phyloP scores from a whole-genome alignment of 257 asterid species.

The Asclepias syriaca region DNA sequence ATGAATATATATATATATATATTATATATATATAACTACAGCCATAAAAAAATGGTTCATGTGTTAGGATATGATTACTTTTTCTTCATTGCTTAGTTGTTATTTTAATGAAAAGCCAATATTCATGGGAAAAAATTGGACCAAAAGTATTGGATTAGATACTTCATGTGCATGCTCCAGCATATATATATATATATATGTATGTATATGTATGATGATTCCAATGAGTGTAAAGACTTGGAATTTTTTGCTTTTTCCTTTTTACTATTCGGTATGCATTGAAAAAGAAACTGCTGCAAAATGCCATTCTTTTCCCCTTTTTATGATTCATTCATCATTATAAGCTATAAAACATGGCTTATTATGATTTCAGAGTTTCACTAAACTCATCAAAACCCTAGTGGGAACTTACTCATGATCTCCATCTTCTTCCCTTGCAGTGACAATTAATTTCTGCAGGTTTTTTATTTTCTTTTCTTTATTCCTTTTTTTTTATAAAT shows the following conservation, averaged over 20 bases:
- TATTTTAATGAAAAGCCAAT: constrained; percentile 24
- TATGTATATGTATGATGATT: neutral
- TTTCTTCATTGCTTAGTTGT: constrained; percentile 14
- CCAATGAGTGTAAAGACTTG: constrained; percentile 1
- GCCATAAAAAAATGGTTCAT: neutral
- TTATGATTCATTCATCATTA: constrained; percentile 16
- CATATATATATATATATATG: neutral
- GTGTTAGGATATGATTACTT: constrained; percentile 19
- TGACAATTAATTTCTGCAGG: too few relatives aligned
- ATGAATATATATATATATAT: too few relatives aligned
- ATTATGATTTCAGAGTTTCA: neutral
- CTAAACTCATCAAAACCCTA: neutral
- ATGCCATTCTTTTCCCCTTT: neutral
- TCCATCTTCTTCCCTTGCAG: neutral
- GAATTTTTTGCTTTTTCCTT: neutral
- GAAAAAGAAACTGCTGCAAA: too few relatives aligned
- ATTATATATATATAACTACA: too few relatives aligned
- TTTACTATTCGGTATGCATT: neutral
- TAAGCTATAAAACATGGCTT: constrained; percentile 5
- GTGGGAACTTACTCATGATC: neutral
- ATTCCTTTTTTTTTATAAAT: too few relatives aligned
- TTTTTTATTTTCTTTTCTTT: too few relatives aligned
- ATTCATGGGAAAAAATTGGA: constrained; percentile 19
- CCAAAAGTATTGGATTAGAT: constrained; percentile 16
- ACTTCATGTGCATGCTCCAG: neutral